Conservation (phyloP, 345 rosid genomes). For the Populus nigra region DNA sequence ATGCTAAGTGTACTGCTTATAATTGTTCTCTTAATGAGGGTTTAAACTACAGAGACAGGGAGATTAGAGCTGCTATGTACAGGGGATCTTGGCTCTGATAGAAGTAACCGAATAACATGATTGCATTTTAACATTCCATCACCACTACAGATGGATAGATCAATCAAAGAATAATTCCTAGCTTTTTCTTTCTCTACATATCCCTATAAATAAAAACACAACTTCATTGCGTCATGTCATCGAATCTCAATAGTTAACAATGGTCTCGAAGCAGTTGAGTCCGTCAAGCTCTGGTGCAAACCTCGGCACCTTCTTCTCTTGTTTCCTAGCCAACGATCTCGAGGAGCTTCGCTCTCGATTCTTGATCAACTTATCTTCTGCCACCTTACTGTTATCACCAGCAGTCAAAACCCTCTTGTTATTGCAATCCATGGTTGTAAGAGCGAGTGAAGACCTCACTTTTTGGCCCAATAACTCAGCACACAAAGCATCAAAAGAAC, state of each 20-base stretch:
- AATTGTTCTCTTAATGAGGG: too few species aligned
- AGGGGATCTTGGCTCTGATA: too few species aligned
- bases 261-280: conserved; percentile 66
- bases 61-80: too few species aligned
- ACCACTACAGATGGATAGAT: not conserved
- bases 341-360: not conserved
- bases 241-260: conserved; percentile 26
- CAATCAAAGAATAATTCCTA: not conserved
- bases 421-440: not conserved
- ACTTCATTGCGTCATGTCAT: too few species aligned
- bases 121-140: not conserved
- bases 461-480: conserved; percentile 56
- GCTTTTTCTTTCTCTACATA: not conserved
- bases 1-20: not conserved
- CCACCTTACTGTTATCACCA: not conserved
- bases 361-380: not conserved
- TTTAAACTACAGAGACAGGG: not conserved
- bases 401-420: not conserved
- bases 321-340: not conserved
- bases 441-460: conserved; percentile 26
- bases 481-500: conserved; percentile 59
- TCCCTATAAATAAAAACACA: not conserved
- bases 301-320: conserved; percentile 33
- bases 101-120: not conserved
- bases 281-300: conserved; percentile 66